Conservation (phyloP, 73 alveolate species). For the Paramecium primaurelia region DNA sequence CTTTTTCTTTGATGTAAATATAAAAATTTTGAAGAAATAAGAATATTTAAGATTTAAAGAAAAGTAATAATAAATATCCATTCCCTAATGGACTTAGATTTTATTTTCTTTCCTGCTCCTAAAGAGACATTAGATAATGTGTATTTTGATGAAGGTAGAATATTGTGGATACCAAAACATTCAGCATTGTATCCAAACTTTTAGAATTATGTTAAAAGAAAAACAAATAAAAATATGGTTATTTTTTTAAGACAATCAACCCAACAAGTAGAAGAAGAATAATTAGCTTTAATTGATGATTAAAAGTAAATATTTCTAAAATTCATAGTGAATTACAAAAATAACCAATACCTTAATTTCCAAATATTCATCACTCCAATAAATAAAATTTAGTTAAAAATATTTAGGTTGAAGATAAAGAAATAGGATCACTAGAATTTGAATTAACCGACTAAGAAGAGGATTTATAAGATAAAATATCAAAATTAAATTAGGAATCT, state of each 20-base stretch:
- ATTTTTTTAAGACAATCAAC: not conserved
- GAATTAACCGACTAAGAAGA: not conserved
- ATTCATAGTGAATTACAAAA: not conserved
- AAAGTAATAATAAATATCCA: too few relatives aligned
- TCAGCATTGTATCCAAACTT: slow-evolving; percentile 6
- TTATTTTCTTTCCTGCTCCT: slow-evolving; percentile 38
- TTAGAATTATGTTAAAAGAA: not conserved
- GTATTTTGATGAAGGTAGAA: not conserved
- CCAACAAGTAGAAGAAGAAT: not conserved
- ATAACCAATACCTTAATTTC: slow-evolving; percentile 1
- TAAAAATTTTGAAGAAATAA: too few relatives aligned
- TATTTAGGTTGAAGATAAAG: not conserved
- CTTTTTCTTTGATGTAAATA: too few relatives aligned
- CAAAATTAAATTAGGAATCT: not conserved
- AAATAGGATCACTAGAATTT: not conserved
- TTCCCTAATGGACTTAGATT: not conserved
- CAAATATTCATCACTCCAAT: not conserved
- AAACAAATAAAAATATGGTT: not conserved
- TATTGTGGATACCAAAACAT: slow-evolving; percentile 34
- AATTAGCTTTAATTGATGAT: not conserved
- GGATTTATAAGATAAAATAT: not conserved
- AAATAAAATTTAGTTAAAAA: not conserved
- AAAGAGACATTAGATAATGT: not conserved
- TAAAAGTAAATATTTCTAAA: not conserved
- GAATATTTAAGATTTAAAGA: too few relatives aligned